phyloP scores from a whole-genome alignment of 179 eudicot genomes.

The Nepenthes alata region DNA sequence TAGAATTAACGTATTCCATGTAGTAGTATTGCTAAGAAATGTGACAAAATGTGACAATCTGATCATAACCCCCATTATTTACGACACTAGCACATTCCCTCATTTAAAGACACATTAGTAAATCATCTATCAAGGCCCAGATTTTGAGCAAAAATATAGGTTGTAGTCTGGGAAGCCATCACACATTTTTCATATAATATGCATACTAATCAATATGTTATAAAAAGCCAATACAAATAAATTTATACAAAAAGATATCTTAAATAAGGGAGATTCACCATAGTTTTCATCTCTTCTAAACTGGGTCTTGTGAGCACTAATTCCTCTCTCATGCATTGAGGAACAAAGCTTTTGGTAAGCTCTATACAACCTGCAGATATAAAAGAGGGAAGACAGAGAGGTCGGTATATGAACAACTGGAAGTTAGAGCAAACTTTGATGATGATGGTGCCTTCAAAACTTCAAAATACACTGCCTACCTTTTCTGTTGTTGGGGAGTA shows the following conservation, averaged over 20 bases:
- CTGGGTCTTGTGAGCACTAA: conserved; percentile 88
- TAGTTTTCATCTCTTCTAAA: conserved; percentile 92
- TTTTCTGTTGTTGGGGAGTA: conserved; percentile 65
- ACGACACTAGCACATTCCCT: too few species aligned
- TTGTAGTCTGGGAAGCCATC: too few species aligned
- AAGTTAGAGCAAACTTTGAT: neutral
- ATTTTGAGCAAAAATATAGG: too few species aligned
- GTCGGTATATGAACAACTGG: neutral
- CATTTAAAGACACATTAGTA: too few species aligned
- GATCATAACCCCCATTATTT: too few species aligned
- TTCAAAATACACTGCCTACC: conserved; percentile 34
- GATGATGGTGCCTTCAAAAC: neutral
- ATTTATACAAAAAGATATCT: neutral
- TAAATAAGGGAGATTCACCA: conserved; percentile 28
- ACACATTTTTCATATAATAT: too few species aligned
- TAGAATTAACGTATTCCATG: too few species aligned
- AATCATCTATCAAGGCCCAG: too few species aligned
- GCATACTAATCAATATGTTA: too few species aligned
- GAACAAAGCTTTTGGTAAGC: conserved; percentile 79
- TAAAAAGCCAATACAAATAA: neutral
- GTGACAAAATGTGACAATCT: too few species aligned
- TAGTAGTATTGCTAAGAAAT: too few species aligned
- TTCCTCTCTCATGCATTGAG: conserved; percentile 78
- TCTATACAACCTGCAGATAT: conserved; percentile 58
- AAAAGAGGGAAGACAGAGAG: neutral